phyloP scores from a whole-genome alignment of 345 rosid genomes.

The Arabis hirsuta region DNA sequence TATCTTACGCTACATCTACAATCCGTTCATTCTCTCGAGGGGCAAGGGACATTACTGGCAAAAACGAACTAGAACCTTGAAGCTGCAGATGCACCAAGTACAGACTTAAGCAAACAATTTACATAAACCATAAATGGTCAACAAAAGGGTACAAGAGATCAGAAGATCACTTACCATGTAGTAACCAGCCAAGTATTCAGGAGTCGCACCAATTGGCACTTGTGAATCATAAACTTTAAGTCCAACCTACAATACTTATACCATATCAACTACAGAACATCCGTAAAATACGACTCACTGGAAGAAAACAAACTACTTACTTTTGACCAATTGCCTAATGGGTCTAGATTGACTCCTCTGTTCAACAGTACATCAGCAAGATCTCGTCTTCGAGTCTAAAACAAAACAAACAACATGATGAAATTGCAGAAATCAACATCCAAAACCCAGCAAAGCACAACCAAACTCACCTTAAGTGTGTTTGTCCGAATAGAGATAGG shows the following conservation, averaged over 20 bases:
- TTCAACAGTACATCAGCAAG: constrained; percentile 92
- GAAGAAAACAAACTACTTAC: constrained; percentile 46
- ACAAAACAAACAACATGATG: constrained; percentile 28
- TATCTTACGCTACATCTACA: constrained; percentile 95
- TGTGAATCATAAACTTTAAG: constrained; percentile 91
- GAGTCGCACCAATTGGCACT: constrained; percentile 96
- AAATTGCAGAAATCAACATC: constrained; percentile 26
- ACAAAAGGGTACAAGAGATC: constrained; percentile 12
- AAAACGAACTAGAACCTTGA: constrained; percentile 95
- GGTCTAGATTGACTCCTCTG: constrained; percentile 94
- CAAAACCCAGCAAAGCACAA: constrained; percentile 22
- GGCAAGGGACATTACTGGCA: constrained; percentile 99
- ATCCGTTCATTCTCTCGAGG: constrained; percentile 91
- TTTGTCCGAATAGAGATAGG: constrained; percentile 86
- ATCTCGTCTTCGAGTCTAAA: constrained; percentile 86
- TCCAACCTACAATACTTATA: constrained; percentile 66
- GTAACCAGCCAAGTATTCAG: constrained; percentile 95
- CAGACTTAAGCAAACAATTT: constrained; percentile 19
- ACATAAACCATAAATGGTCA: constrained; percentile 7
- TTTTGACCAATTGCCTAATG: constrained; percentile 97
- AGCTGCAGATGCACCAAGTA: constrained; percentile 51
- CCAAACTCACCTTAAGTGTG: constrained; percentile 72
- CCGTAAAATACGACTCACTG: background rate
- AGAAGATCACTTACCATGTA: constrained; percentile 65
- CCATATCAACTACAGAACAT: constrained; percentile 6